These are phyloP conservation scores for Petrea volubilis DNA, from an alignment of 257 asterid genomes.

Conservation along the genomic window DNA sequence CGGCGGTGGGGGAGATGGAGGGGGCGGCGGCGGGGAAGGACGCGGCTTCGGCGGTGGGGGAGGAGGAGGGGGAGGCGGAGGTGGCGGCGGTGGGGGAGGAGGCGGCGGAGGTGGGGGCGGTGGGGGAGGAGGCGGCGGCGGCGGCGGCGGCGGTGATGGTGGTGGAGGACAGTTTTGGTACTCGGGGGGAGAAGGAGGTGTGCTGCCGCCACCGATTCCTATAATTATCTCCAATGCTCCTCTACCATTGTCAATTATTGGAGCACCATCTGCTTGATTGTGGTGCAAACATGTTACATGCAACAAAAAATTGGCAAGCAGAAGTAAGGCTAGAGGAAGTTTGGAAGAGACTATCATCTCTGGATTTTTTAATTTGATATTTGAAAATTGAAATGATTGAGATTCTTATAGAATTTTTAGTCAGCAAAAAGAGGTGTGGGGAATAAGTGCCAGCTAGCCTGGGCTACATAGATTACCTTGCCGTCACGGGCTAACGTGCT, in stretches of 20 bases:
- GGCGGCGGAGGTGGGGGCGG: background rate
- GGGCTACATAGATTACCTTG: background rate
- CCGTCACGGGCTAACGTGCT: constrained; percentile 17
- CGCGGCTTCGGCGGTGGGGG: background rate
- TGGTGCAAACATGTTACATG: constrained; percentile 4
- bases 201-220: background rate
- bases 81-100: background rate
- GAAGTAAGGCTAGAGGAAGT: background rate
- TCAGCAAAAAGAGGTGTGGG: background rate
- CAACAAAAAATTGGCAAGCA: background rate
- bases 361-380: no score
- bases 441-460: background rate
- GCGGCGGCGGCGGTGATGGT: background rate
- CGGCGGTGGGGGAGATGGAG: constrained; percentile 4
- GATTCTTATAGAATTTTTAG: background rate
- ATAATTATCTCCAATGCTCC: constrained; percentile 29
- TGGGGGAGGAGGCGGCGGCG: background rate
- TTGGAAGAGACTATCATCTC: background rate
- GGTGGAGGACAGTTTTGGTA: constrained; percentile 15
- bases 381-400: background rate
- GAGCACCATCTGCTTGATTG: background rate
- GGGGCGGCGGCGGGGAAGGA: background rate
- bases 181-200: background rate
- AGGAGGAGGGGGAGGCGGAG: background rate
- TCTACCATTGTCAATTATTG: background rate